Evolutionary conservation across 2,329 filamentous ascomycete genomes (phyloP).

Genomic region (Aspergillus vadensis): DNA sequence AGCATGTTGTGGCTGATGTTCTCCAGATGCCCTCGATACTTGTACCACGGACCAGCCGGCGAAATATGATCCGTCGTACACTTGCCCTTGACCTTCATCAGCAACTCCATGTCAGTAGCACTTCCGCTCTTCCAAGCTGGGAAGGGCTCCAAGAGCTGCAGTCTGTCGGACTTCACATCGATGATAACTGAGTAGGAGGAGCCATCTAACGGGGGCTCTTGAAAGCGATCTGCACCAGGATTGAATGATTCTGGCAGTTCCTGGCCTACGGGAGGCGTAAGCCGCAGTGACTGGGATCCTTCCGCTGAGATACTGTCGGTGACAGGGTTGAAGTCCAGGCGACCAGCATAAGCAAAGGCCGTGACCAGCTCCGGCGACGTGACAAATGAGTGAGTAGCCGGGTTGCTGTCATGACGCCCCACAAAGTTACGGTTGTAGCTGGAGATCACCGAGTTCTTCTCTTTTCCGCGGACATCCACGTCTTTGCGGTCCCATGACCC

Average conservation of each 20-base stretch:
- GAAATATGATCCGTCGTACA: constrained; percentile 94
- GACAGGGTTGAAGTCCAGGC: constrained; percentile 23
- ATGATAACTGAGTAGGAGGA: constrained; percentile 12
- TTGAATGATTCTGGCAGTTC: constrained; percentile 79
- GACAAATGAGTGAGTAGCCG: constrained; percentile 87
- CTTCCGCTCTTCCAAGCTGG: constrained; percentile 58
- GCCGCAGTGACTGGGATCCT: constrained; percentile 61
- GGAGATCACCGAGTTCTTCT: constrained; percentile 90
- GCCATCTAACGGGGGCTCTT: constrained; percentile 16
- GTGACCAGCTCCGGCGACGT: constrained; percentile 84
- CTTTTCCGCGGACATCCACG: constrained; percentile 70
- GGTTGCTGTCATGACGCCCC: constrained; percentile 91
- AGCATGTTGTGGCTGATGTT: constrained; percentile 99
- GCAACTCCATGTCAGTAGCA: constrained; percentile 71
- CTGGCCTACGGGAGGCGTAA: constrained; percentile 82
- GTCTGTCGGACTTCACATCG: constrained; percentile 19
- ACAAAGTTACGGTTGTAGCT: constrained; percentile 99
- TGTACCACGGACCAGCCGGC: constrained; percentile 83
- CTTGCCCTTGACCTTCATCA: constrained; percentile 93
- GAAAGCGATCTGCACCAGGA: constrained; percentile 71
- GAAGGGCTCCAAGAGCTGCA: constrained; percentile 23
- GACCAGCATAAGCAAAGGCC: constrained; percentile 75
- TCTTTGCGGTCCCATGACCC: constrained; percentile 90
- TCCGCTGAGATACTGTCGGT: constrained; percentile 10
- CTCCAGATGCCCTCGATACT: constrained; percentile 97